Base-by-base conservation (phyloP, 163 green algal genomes). In the Prototheca stagnorum region DNA sequence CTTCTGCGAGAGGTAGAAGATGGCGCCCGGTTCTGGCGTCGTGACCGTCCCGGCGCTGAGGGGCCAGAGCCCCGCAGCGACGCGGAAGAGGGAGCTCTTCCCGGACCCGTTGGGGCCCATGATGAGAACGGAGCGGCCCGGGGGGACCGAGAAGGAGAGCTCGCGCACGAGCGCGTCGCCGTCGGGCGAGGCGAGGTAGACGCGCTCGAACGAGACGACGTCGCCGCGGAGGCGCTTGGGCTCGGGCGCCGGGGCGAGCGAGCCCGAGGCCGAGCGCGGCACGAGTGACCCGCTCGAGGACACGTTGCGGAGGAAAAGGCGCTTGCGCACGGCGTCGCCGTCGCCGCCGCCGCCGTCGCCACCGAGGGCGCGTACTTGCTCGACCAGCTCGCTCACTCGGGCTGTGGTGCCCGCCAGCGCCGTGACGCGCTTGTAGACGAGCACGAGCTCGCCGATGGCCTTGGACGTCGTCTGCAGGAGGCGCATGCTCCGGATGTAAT, bases 21-120 rank as follows among this genome's bases (percentile, higher is more conserved):
- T 72, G 24, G 71, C 57, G 8, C 44, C 27, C 56, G 72, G 73
- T 27, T 54, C 74, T 40, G 56, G 70, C 35, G 69, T 62, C 9
- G 60, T 79, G 20, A 93, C 68, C 60, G 80, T 70, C 5, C 75
- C 75, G 9, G 65, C 68, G 68, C 83, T 65, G 21, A 47, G 24
- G 1, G 48, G 47, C 29, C 54, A 55, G 26, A 56, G 36, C 16
- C 46, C 54, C 24, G 54, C 81, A 27, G 92, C 65, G 17, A 92
- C 73, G 29, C 86, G 66, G 55, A 96, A 86, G 20, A 95, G 70
- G 20, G 68, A 86, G 49, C 64, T 82, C 70, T 96, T 96, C 60
- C 87, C 87, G 39, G 66, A 82, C 39, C 86, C 86, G 54, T 96
- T 96, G 50, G 86, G 86, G 1, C 87, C 87, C 78, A 93, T 95